Conservation (phyloP, 2,329 filamentous ascomycete species). For the Alternaria incomplexa region DNA sequence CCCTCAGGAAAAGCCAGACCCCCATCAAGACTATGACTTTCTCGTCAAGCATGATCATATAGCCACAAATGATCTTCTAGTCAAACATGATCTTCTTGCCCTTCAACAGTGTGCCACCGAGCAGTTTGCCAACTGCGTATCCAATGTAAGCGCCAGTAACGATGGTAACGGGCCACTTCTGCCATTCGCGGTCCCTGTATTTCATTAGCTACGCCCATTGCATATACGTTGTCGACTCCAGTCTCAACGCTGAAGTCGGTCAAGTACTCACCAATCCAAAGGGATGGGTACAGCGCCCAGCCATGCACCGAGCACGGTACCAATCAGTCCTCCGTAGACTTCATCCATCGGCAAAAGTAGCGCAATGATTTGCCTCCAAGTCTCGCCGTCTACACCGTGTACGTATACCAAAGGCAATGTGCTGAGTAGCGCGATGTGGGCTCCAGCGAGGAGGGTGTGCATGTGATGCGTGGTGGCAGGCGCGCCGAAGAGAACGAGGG, state of each 20-base stretch:
- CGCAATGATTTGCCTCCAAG: slow-evolving; percentile 74
- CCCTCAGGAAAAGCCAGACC: neutral
- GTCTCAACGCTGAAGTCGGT: too few relatives aligned
- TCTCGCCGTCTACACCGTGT: slow-evolving; percentile 74
- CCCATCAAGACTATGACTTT: neutral
- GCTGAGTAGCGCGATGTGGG: slow-evolving; percentile 80
- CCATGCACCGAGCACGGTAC: slow-evolving; percentile 83
- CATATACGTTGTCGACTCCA: neutral
- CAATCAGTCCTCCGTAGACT: slow-evolving; percentile 81
- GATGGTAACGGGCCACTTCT: slow-evolving; percentile 95
- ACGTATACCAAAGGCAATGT: slow-evolving; percentile 84
- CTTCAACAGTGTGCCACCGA: slow-evolving; percentile 59
- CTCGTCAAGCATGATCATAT: slow-evolving; percentile 1
- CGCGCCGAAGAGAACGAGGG: slow-evolving; percentile 87
- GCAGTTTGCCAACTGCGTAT: slow-evolving; percentile 71
- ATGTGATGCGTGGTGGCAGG: slow-evolving; percentile 80
- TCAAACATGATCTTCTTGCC: slow-evolving; percentile 55
- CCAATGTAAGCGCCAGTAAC: slow-evolving; percentile 82
- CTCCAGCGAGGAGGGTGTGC: slow-evolving; percentile 80
- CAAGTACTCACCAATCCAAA: slow-evolving; percentile 74
- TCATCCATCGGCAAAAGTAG: slow-evolving; percentile 79
- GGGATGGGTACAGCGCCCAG: slow-evolving; percentile 93
- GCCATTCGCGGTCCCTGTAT: slow-evolving; percentile 87
- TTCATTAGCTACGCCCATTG: neutral
- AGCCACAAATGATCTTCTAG: slow-evolving; percentile 19